These are phyloP conservation scores for Liquidambar formosana DNA, from an alignment of 164 flowering plant species.

Conservation along the genomic window DNA sequence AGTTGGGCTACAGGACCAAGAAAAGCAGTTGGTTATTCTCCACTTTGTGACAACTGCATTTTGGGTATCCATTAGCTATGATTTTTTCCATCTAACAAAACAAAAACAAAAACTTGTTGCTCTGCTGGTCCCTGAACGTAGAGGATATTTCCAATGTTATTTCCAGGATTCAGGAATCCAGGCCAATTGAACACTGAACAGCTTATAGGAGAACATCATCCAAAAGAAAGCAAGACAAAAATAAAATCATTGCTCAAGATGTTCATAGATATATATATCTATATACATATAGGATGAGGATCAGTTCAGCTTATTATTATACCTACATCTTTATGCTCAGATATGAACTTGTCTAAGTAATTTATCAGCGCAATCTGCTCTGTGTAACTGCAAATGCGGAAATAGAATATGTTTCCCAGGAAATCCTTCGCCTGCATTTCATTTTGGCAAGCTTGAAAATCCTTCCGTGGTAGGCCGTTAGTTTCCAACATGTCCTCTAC, in stretches of 20 bases:
- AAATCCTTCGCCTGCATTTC: slow-evolving; percentile 56
- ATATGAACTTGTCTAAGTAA: slow-evolving; percentile 77
- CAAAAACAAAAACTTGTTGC: not conserved
- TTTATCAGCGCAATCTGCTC: slow-evolving; percentile 88
- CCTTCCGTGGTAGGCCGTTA: slow-evolving; percentile 31
- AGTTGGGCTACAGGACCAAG: not conserved
- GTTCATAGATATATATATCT: no score
- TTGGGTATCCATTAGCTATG: not conserved
- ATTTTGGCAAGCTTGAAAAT: slow-evolving; percentile 32
- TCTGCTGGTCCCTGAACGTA: no score
- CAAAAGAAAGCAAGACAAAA: no score
- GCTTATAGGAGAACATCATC: no score
- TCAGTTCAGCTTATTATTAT: not conserved
- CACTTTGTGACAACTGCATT: not conserved
- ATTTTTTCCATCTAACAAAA: not conserved
- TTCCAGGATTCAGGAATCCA: no score
- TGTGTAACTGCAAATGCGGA: slow-evolving; percentile 86
- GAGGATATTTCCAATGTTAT: no score
- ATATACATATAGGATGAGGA: no score
- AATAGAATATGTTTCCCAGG: slow-evolving; percentile 71
- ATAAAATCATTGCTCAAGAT: no score
- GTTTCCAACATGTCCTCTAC: slow-evolving; percentile 53
- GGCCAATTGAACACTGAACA: no score
- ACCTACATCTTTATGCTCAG: slow-evolving; percentile 87
- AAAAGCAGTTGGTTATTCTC: not conserved